Base-by-base conservation (phyloP, 2,329 filamentous ascomycete species). In the Diaporthe sp. region DNA sequence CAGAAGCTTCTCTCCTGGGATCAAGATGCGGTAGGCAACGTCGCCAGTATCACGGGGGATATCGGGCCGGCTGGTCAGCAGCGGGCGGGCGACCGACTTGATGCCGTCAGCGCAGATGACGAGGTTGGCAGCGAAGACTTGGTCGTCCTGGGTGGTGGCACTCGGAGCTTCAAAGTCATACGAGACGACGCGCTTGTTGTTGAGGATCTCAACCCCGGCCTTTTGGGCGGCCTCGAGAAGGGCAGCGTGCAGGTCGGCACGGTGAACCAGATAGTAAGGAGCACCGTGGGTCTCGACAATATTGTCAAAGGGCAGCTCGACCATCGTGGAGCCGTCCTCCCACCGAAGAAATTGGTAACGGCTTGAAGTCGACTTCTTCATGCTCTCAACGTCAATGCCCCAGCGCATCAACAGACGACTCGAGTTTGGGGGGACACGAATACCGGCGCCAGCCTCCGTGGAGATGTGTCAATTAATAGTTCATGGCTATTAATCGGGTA, bases 11-110 rank as follows among this genome's bases (percentile, higher is more conserved):
- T 79, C 72, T 0, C 77, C 79, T 17, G 81, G 78, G 3, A 84
- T 78, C 12, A 83, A 73, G 39, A 84, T 81, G 4, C 83, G 80
- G 79, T 84, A 84, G 15, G 82, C 83, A 31, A 84, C 79, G 62
- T 84, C 82, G 25, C 83, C 82, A 0, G 82, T 83, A 42, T 80
- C 81, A 22, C 75, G 74, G 0, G 80, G 79, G 28, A 77, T 74
- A 53, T 82, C 81, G 2, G 76, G 78, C n/a, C 77, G 75, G 22
- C 80, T 79, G 39, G 79, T 79, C 25, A 82, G 70, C n/a, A 79
- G 75, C 12, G 78, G 77, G 6, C 82, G 78, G 37, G 77, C 74
- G 37, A 74, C 65, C 2, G 81, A 83, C 51, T 79, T 79, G 39
- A 81, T 78, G 7, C 81, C 81, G 51, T 82, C 80, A 3, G 77